Evolutionary conservation across 305 asterid genomes (phyloP).

Genomic region (Fraxinus latifolia): DNA sequence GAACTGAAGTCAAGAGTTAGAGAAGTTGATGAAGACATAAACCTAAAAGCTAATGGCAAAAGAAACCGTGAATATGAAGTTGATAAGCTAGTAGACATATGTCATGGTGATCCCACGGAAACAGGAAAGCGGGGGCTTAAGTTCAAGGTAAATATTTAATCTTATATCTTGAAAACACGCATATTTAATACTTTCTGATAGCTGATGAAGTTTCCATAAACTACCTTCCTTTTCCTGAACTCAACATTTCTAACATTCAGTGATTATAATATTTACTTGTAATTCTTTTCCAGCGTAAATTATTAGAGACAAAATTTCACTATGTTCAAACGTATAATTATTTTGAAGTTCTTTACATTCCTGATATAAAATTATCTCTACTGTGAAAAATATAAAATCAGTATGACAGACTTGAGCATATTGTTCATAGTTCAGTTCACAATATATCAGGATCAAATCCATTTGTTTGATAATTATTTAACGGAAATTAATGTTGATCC

Average conservation of each 20-base stretch:
- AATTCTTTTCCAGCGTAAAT: not conserved
- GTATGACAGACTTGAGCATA: not conserved
- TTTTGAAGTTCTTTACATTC: not conserved
- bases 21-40: slow-evolving; percentile 29
- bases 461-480: not conserved
- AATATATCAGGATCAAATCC: not conserved
- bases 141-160: slow-evolving; percentile 53
- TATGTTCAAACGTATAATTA: not conserved
- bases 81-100: slow-evolving; percentile 56
- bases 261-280: not conserved
- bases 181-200: not conserved
- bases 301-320: not conserved
- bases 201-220: slow-evolving; percentile 7
- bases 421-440: not conserved
- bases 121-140: slow-evolving; percentile 52
- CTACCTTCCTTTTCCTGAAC: not conserved
- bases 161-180: slow-evolving; percentile 11
- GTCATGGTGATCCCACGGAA: slow-evolving; percentile 60
- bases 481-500: not conserved
- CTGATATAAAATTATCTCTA: not conserved
- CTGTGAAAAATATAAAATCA: not conserved
- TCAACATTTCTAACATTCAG: not conserved
- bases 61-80: slow-evolving; percentile 58
- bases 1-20: slow-evolving; percentile 27
- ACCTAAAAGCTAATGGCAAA: slow-evolving; percentile 21